Conservation (phyloP, 805 yeast genomes). For the Lachancea waltii region DNA sequence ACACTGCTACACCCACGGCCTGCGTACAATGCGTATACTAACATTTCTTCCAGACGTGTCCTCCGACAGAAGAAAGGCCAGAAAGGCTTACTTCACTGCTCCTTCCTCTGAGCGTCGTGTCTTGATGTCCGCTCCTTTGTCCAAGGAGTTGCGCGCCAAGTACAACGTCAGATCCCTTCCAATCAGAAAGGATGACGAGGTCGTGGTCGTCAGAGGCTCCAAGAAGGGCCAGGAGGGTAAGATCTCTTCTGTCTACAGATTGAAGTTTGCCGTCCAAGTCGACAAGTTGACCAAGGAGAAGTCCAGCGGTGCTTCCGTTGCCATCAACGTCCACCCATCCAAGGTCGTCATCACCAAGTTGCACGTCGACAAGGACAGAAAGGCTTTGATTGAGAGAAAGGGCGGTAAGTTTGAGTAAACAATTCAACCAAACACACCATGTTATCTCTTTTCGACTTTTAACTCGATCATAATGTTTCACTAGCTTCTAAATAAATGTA, state of each 20-base stretch:
- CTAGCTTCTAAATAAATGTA: slow-evolving; percentile 14
- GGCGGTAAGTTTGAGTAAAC: slow-evolving; percentile 93
- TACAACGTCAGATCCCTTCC: slow-evolving; percentile 95
- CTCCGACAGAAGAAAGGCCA: slow-evolving; percentile 97
- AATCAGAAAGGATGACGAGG: slow-evolving; percentile 96
- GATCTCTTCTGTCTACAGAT: slow-evolving; percentile 96
- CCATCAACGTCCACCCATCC: slow-evolving; percentile 96
- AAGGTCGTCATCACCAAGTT: slow-evolving; percentile 98
- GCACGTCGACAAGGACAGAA: slow-evolving; percentile 98
- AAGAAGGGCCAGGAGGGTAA: slow-evolving; percentile 99
- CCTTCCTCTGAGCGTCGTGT: slow-evolving; percentile 94
- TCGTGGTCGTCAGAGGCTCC: slow-evolving; percentile 94
- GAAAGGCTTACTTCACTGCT: slow-evolving; percentile 99
- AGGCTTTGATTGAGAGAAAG: slow-evolving; percentile 94
- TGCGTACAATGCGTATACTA: too few species aligned
- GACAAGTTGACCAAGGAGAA: slow-evolving; percentile 97
- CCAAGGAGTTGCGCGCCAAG: slow-evolving; percentile 97
- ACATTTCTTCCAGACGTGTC: slow-evolving; percentile 73
- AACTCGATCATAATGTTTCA: slow-evolving; percentile 10
- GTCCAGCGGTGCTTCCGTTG: slow-evolving; percentile 96
- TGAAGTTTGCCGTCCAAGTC: slow-evolving; percentile 92
- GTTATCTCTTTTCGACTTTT: slow-evolving; percentile 2
- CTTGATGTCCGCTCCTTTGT: slow-evolving; percentile 95
- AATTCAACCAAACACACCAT: slow-evolving; percentile 7
- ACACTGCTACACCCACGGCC: too few species aligned